phyloP scores from a whole-genome alignment of 225 moss, liverwort and hornwort genomes.

The Antitrichia curtipendula region DNA sequence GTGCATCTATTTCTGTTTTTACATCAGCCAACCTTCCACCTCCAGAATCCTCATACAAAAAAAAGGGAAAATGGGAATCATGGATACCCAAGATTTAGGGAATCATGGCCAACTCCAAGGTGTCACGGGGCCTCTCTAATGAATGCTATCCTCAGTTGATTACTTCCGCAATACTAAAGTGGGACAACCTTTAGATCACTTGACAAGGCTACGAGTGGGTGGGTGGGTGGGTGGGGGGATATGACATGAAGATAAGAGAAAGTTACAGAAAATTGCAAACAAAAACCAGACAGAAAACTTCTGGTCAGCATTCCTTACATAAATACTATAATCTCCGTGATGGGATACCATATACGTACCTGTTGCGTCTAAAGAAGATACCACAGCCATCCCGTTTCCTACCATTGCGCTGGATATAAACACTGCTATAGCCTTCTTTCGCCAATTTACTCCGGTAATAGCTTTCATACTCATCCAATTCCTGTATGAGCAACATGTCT shows the following conservation, averaged over 20 bases:
- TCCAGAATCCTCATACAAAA: not conserved
- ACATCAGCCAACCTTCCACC: not conserved
- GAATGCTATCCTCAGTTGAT: not conserved
- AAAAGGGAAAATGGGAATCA: not conserved
- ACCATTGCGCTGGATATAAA: slow-evolving; percentile 70
- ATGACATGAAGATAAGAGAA: not conserved
- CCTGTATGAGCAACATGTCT: slow-evolving; percentile 20
- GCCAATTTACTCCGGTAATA: slow-evolving; percentile 49
- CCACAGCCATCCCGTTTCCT: slow-evolving; percentile 84
- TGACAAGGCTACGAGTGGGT: not conserved
- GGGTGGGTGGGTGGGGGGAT: not conserved
- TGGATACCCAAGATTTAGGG: not conserved
- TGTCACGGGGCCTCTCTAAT: not conserved
- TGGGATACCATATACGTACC: slow-evolving; percentile 10
- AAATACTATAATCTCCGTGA: not conserved
- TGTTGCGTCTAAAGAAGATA: slow-evolving; percentile 64
- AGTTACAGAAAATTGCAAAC: not conserved
- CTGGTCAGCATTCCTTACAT: not conserved
- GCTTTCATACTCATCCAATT: slow-evolving; percentile 72
- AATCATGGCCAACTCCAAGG: not conserved
- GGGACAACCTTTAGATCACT: not conserved
- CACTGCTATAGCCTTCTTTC: slow-evolving; percentile 60
- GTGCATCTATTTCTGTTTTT: not conserved
- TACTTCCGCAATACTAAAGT: not conserved
- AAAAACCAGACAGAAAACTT: not conserved